Conservation (phyloP, 2,329 filamentous ascomycete species). For the Trichoderma afroharzianum region DNA sequence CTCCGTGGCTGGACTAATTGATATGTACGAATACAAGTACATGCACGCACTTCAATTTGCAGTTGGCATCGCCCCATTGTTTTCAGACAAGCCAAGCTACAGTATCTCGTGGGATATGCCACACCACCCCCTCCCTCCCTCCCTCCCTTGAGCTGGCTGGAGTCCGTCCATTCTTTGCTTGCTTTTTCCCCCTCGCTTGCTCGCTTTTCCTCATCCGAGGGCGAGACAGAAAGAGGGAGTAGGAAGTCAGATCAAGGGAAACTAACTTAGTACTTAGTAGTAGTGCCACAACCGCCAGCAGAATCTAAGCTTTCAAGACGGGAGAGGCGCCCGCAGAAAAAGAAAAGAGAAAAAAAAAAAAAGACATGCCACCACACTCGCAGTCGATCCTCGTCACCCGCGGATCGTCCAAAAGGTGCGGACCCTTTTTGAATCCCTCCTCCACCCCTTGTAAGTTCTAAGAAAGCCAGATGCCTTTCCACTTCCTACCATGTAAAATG, state of each 20-base stretch:
- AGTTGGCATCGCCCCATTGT: background rate
- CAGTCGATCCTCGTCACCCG: background rate
- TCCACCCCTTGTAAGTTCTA: background rate
- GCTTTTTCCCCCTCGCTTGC: background rate
- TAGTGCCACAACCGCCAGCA: background rate
- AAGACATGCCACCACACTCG: background rate
- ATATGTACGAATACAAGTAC: background rate
- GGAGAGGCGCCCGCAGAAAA: background rate
- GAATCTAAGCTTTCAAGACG: background rate
- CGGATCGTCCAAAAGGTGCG: background rate
- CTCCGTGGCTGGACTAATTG: background rate
- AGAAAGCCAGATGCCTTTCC: background rate
- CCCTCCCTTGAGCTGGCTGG: background rate
- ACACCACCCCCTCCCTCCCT: background rate
- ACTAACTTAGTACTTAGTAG: background rate
- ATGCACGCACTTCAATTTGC: conserved; percentile 15
- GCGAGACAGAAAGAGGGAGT: background rate
- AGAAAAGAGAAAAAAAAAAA: background rate
- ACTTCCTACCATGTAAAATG: too few relatives aligned
- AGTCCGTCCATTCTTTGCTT: background rate
- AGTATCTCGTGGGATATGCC: background rate
- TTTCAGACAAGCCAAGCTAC: background rate
- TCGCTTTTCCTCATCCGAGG: background rate
- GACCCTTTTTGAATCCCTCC: background rate
- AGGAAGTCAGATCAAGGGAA: background rate